Evolutionary conservation across 257 asterid species (phyloP).

Genomic region (Catharanthus roseus): DNA sequence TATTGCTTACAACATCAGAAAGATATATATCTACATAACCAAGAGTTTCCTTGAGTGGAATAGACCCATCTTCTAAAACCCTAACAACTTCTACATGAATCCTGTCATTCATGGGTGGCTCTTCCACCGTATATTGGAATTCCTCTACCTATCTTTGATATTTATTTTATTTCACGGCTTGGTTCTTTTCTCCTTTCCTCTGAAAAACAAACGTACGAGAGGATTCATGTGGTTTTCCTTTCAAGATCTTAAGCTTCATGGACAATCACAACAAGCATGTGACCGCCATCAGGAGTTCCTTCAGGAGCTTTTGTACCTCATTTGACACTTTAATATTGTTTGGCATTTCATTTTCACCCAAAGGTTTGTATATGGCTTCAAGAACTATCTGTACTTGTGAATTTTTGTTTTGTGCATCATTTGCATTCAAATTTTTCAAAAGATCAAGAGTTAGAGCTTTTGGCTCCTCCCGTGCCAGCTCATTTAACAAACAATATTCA

Average conservation of each 20-base stretch:
- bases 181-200: slow-evolving; percentile 79
- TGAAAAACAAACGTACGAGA: slow-evolving; percentile 62
- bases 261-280: slow-evolving; percentile 70
- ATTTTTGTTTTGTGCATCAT: slow-evolving; percentile 71
- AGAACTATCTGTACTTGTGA: slow-evolving; percentile 75
- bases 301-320: slow-evolving; percentile 73
- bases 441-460: slow-evolving; percentile 69
- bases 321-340: slow-evolving; percentile 44
- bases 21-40: slow-evolving; percentile 52
- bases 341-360: slow-evolving; percentile 49
- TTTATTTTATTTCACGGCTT: slow-evolving; percentile 82
- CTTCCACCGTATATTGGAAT: slow-evolving; percentile 71
- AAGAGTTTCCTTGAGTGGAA: slow-evolving; percentile 43
- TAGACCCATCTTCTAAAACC: slow-evolving; percentile 63
- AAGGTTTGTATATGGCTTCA: slow-evolving; percentile 70
- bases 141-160: slow-evolving; percentile 98
- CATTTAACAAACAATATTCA: slow-evolving; percentile 52
- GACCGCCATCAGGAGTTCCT: slow-evolving; percentile 92
- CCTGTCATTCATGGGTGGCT: slow-evolving; percentile 86
- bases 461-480: slow-evolving; percentile 67
- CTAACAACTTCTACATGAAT: slow-evolving; percentile 88
- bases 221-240: slow-evolving; percentile 93
- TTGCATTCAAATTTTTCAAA: slow-evolving; percentile 64
- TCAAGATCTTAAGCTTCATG: slow-evolving; percentile 95
- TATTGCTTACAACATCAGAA: slow-evolving; percentile 70